A percentile compares a stretch with the other conserved stretches of the same genome.
Evolutionary conservation across 2,329 filamentous ascomycete species (phyloP).

Genomic region (Aspergillus novoparasiticus): DNA sequence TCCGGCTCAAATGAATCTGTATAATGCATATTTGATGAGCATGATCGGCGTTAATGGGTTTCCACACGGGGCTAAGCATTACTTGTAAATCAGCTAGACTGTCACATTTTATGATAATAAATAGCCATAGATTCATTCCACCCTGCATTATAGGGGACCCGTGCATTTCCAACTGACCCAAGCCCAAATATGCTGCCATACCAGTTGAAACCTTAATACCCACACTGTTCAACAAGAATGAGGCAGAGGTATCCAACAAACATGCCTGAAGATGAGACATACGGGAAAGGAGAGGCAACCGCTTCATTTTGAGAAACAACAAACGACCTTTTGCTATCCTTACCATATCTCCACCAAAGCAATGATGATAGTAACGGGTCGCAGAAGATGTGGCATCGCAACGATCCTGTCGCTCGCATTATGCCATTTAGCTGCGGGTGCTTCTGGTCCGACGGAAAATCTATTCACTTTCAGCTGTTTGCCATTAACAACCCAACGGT

Average conservation of each 20-base stretch:
- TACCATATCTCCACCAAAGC: background rate
- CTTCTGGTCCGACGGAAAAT: constrained; percentile 10
- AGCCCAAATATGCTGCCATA: too few relatives aligned
- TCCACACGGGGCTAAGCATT: background rate
- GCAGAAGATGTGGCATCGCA: background rate
- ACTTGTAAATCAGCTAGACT: background rate
- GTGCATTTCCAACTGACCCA: background rate
- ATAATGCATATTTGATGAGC: background rate
- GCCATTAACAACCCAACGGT: constrained; percentile 33
- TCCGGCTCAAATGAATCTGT: background rate
- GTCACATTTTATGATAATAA: background rate
- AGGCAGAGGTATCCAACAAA: background rate
- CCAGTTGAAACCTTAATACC: too few relatives aligned
- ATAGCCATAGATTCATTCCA: background rate
- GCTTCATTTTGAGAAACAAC: background rate
- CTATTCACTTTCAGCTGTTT: constrained; percentile 27
- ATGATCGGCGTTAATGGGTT: background rate
- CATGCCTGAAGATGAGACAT: background rate
- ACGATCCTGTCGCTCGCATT: background rate
- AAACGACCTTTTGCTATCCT: background rate
- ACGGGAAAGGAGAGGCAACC: background rate
- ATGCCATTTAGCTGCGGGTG: background rate
- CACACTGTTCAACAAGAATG: too few relatives aligned
- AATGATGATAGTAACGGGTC: background rate
- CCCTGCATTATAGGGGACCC: background rate